These are phyloP conservation scores for Ascochyta koolunga DNA, from an alignment of 2,329 filamentous ascomycete species.

Conservation along the genomic window DNA sequence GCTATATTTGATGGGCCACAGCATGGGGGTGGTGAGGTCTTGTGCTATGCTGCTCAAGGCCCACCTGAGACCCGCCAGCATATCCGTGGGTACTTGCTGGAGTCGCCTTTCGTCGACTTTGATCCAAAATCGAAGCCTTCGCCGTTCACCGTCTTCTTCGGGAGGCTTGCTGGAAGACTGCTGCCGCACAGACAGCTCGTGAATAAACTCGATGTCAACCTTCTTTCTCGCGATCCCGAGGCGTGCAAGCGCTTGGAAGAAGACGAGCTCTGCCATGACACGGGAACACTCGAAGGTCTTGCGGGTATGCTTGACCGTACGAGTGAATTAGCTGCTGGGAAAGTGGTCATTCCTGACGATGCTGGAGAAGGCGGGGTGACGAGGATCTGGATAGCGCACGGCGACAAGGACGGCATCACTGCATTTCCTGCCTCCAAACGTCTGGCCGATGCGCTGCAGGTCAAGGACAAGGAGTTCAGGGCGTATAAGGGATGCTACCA, in stretches of 20 bases:
- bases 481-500: conserved; percentile 80
- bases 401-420: conserved; percentile 73
- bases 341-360: conserved; percentile 52
- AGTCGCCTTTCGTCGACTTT: conserved; percentile 80
- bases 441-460: conserved; percentile 64
- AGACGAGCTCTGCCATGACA: conserved; percentile 79
- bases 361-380: conserved; percentile 61
- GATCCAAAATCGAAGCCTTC: conserved; percentile 69
- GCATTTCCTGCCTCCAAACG: conserved; percentile 68
- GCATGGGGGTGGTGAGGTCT: conserved; percentile 85
- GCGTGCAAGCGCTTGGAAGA: conserved; percentile 65
- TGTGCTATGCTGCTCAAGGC: conserved; percentile 62
- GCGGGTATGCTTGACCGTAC: conserved; percentile 79
- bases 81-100: conserved; percentile 75
- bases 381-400: conserved; percentile 76
- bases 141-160: conserved; percentile 66
- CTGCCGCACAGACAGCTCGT: conserved; percentile 71
- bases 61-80: conserved; percentile 60
- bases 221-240: conserved; percentile 70
- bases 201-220: conserved; percentile 67
- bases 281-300: conserved; percentile 82
- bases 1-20: conserved; percentile 86
- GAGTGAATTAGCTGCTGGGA: conserved; percentile 63
- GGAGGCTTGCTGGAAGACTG: conserved; percentile 70
- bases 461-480: conserved; percentile 73